Evolutionary conservation across 1,284 basidiomycete genomes (phyloP), one percentile per base, ranked within the genome.

Genomic region (Pterulicium gracile): DNA sequence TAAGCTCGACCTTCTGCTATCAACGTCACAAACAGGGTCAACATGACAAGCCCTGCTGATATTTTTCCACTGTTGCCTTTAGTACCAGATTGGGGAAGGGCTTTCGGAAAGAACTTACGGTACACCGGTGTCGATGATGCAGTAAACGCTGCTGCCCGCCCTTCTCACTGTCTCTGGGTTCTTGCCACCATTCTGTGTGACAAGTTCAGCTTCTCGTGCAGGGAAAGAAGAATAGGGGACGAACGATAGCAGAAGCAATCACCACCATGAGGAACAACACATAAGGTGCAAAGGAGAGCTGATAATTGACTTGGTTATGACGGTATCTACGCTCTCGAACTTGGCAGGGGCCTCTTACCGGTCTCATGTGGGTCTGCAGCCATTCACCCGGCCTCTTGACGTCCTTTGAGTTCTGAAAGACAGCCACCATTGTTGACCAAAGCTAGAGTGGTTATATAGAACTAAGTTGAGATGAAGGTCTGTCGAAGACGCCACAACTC

Each of bases 381-480:
- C 36, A 17, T 17, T 5, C 36, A 5, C 4, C 7, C n/a, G 5
- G 36, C 15, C 19, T 7, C 36, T 39, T 17, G 36, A 17, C 15
- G 19, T 17, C 15, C 19, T 17, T 13, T 17, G 15, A 7, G 7
- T 13, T 5, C 5, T 17, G n/a, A 18, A 39, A 39, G 5, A 17
- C 36, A 15, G n/a, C 36, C 5, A 15, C 4, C 7, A 39, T 39
- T 15, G n/a, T 39, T 39, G 36, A 7, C 36, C 7, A 39, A 18
- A 39, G 36, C 36, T 39, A 18, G n/a, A 39, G n/a, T n/a, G n/a
- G n/a, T n/a, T 39, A 32, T 10, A 32, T 18, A 39, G 36, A 39
- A 7, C 15, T 7, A 39, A 15, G 7, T 39, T 32, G 7, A 4
- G 5, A 39, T 39, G 4, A 39, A 17, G 15, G 4, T 39, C 36